Percentiles rank a stretch among this genome's conserved stretches.
phyloP scores from a whole-genome alignment of 2,329 filamentous ascomycete genomes.

The Chaetomium strumarium region DNA sequence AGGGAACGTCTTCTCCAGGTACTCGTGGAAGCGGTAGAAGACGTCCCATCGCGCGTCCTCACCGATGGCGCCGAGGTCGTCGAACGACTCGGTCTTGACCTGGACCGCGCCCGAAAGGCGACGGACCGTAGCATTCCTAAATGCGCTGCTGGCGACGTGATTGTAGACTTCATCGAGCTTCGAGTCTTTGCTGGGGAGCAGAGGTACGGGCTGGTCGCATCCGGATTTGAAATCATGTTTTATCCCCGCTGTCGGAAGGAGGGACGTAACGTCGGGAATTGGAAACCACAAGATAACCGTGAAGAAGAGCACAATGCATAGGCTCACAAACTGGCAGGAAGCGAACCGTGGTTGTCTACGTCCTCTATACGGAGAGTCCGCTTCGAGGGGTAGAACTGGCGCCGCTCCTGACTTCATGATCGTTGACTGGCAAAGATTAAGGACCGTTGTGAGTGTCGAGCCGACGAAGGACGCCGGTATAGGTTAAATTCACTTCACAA shows the following conservation, averaged over 20 bases:
- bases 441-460: too few species aligned
- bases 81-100: slow-evolving; percentile 30
- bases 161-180: slow-evolving; percentile 21
- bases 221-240: slow-evolving; percentile 11
- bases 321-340: neutral
- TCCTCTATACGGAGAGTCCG: neutral
- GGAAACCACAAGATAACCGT: neutral
- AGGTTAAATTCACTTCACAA: too few species aligned
- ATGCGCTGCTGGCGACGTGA: slow-evolving; percentile 19
- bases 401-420: slow-evolving; percentile 10
- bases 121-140: slow-evolving; percentile 24
- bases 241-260: neutral
- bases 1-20: slow-evolving; percentile 47
- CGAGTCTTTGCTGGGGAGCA: slow-evolving; percentile 20
- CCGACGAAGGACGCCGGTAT: too few species aligned
- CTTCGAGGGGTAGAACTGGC: slow-evolving; percentile 1
- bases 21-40: slow-evolving; percentile 48
- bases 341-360: neutral
- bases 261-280: neutral
- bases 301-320: neutral
- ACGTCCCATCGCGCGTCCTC: slow-evolving; percentile 54
- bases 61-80: slow-evolving; percentile 46
- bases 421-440: too few species aligned
- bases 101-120: slow-evolving; percentile 30
- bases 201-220: slow-evolving; percentile 24